Conservation (phyloP, 2,329 filamentous ascomycete genomes). For the Arthroderma uncinatum region DNA sequence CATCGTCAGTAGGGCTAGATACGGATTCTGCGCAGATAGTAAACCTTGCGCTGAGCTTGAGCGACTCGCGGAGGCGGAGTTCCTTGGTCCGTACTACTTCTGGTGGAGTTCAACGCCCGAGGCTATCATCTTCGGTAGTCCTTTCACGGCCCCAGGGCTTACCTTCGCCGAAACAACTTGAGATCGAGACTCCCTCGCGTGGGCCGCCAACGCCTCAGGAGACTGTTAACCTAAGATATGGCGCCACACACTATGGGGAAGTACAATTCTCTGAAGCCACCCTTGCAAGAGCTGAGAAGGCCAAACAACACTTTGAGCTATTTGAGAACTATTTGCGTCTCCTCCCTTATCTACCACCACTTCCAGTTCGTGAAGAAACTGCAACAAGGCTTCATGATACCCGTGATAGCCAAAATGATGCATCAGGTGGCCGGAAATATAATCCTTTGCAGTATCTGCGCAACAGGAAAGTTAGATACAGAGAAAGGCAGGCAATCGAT, state of each 20-base stretch:
- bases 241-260: not conserved
- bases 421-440: constrained; percentile 54
- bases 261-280: constrained; percentile 63
- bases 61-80: constrained; percentile 50
- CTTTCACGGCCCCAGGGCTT: not conserved
- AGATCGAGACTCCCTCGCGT: not conserved
- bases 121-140: constrained; percentile 4
- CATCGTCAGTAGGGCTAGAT: constrained; percentile 38
- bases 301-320: constrained; percentile 73
- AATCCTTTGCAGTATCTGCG: constrained; percentile 89
- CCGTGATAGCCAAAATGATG: constrained; percentile 21
- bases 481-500: constrained; percentile 64
- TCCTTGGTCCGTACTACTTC: constrained; percentile 10
- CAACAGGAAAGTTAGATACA: constrained; percentile 72
- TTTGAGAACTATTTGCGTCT: constrained; percentile 73
- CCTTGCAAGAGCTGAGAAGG: constrained; percentile 68
- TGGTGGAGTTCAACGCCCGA: not conserved
- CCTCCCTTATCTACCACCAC: constrained; percentile 64
- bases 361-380: constrained; percentile 28
- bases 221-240: not conserved
- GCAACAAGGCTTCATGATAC: constrained; percentile 17
- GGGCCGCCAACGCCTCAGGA: not conserved
- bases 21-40: constrained; percentile 82
- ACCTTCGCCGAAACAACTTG: not conserved
- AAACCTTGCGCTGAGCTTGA: constrained; percentile 79